Evolutionary conservation across 2,329 filamentous ascomycete genomes (phyloP).

Genomic region (Talaromyces sp.): DNA sequence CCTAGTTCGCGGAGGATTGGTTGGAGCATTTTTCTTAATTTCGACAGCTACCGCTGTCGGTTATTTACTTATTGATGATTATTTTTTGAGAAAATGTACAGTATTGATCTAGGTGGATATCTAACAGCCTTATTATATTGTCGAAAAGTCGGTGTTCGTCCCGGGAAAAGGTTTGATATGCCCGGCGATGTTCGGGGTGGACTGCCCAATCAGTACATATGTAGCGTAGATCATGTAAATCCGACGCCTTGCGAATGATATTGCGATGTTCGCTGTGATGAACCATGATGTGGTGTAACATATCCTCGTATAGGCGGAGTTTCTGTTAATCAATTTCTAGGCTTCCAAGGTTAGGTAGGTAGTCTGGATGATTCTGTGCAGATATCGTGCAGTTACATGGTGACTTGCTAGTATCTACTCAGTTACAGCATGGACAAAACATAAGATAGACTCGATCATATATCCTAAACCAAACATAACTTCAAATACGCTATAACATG

Average conservation of each 20-base stretch:
- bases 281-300: not conserved
- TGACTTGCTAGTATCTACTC: not conserved
- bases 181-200: not conserved
- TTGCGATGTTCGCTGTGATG: not conserved
- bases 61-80: not conserved
- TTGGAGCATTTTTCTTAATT: not conserved
- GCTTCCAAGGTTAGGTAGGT: not conserved
- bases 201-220: not conserved
- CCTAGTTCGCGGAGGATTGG: constrained; percentile 35
- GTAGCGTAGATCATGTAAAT: not conserved
- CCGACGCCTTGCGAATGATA: not conserved
- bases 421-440: not conserved
- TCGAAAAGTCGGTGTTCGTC: not conserved
- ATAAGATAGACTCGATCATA: not conserved
- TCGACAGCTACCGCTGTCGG: not conserved
- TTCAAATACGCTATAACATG: constrained; percentile 1
- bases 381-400: not conserved
- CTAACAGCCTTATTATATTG: not conserved
- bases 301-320: not conserved
- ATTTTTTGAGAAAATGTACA: not conserved
- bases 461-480: not conserved
- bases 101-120: not conserved
- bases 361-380: not conserved
- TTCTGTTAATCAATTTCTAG: not conserved
- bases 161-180: not conserved